Percentiles rank a stretch among this genome's conserved stretches.
These are phyloP conservation scores for Rhododendron simsii DNA, from an alignment of 148 eudicot species.

Conservation along the genomic window DNA sequence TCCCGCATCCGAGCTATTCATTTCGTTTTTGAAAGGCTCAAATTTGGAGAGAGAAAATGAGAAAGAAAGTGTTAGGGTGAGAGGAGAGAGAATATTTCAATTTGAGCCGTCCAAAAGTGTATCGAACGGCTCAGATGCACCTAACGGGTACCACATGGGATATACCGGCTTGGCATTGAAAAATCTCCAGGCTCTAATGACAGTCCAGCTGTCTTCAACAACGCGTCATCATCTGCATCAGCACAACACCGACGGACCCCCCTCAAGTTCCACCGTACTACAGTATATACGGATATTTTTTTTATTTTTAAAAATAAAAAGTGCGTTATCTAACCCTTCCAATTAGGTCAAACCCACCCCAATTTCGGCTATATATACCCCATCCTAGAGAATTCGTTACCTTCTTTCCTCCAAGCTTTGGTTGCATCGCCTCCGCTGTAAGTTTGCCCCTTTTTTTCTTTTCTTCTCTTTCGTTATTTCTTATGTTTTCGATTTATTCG, in stretches of 20 bases:
- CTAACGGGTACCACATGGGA: no score
- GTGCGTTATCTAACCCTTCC: background rate
- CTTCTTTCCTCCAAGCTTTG: constrained; percentile 6
- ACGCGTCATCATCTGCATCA: background rate
- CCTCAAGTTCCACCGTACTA: no score
- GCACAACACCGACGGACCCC: background rate
- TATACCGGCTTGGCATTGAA: no score
- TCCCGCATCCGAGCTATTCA: no score
- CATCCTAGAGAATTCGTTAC: background rate
- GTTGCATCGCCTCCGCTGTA: background rate
- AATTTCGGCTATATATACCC: constrained; percentile 14
- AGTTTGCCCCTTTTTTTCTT: background rate
- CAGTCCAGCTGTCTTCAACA: background rate
- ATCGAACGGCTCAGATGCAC: no score
- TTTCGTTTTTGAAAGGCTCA: no score
- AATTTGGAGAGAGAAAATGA: no score
- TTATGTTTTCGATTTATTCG: background rate
- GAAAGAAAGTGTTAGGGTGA: no score
- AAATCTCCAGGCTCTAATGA: background rate
- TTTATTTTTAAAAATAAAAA: background rate
- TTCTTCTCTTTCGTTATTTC: background rate
- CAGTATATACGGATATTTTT: background rate
- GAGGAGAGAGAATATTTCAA: no score
- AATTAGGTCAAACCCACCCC: background rate
- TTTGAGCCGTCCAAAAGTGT: no score